These are phyloP conservation scores for Apiotrichum veenhuisii DNA, from an alignment of 1,284 basidiomycete species.

Conservation along the genomic window DNA sequence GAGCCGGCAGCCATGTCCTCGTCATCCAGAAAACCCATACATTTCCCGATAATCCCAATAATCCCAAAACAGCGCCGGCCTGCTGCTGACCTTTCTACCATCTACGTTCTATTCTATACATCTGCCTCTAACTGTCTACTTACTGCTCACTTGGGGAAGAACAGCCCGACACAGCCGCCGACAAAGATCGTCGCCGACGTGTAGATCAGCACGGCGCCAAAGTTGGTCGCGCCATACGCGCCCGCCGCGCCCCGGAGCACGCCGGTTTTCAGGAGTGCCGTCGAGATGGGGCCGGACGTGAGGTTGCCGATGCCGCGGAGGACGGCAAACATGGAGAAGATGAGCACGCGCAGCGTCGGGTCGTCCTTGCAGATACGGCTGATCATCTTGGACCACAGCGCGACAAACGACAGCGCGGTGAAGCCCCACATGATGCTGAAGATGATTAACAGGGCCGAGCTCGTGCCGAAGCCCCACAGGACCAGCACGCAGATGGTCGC, in stretches of 20 bases:
- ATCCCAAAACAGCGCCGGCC: too few relatives aligned
- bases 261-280: slow-evolving; percentile 28
- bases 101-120: too few relatives aligned
- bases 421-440: slow-evolving; percentile 36
- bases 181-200: background rate
- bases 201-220: background rate
- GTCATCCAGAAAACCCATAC: too few relatives aligned
- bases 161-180: background rate
- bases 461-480: slow-evolving; percentile 46
- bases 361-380: slow-evolving; percentile 37
- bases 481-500: slow-evolving; percentile 39
- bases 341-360: slow-evolving; percentile 27
- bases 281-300: slow-evolving; percentile 37
- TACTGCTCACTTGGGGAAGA: background rate
- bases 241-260: slow-evolving; percentile 31
- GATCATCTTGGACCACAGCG: slow-evolving; percentile 37
- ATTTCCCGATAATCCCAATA: too few relatives aligned
- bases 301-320: slow-evolving; percentile 47
- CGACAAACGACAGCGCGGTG: slow-evolving; percentile 32
- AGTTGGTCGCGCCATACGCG: slow-evolving; percentile 42
- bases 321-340: slow-evolving; percentile 44
- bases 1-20: too few relatives aligned
- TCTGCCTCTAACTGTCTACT: background rate
- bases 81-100: too few relatives aligned
- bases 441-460: slow-evolving; percentile 23